A percentile compares a stretch with the other conserved stretches of the same genome.
Evolutionary conservation across 441 rosid species (phyloP).

Genomic region (Gossypium aridum): DNA sequence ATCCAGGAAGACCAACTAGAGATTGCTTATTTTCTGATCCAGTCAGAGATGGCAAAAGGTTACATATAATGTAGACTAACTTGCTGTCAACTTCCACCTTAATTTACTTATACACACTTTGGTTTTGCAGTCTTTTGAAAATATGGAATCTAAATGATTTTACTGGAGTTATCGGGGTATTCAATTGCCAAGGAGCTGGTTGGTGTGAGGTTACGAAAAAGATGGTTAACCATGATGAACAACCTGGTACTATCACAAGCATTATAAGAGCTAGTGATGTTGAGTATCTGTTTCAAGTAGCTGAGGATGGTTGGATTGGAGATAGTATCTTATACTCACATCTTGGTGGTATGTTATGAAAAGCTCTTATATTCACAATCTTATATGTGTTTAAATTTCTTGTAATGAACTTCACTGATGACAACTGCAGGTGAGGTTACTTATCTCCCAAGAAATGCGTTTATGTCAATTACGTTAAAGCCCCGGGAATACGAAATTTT

Average conservation of each 20-base stretch:
- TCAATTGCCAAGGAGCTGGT: constrained; percentile 68
- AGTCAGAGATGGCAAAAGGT: constrained; percentile 52
- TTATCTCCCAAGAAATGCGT: constrained; percentile 45
- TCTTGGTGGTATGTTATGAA: constrained; percentile 34
- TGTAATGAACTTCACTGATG: not conserved
- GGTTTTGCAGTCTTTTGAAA: constrained; percentile 50
- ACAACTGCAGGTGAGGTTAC: constrained; percentile 46
- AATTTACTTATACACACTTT: not conserved
- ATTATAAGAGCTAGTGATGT: constrained; percentile 47
- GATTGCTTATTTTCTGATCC: constrained; percentile 60
- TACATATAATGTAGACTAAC: not conserved
- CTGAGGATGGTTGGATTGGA: constrained; percentile 42
- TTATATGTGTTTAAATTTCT: too few relatives aligned
- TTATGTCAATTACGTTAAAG: constrained; percentile 46
- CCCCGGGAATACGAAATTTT: constrained; percentile 52
- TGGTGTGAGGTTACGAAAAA: constrained; percentile 58
- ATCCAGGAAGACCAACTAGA: constrained; percentile 55
- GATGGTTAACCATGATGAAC: constrained; percentile 50
- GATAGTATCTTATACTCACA: constrained; percentile 51
- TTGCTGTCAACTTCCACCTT: not conserved
- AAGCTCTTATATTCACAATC: not conserved
- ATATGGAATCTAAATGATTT: constrained; percentile 63
- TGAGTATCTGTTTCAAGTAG: constrained; percentile 43
- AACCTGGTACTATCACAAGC: constrained; percentile 48
- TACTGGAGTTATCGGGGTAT: constrained; percentile 50